Evolutionary conservation across 352 stramenopile species (phyloP), one percentile per base, ranked within the genome.

Genomic region (Globisporangium spinosum): DNA sequence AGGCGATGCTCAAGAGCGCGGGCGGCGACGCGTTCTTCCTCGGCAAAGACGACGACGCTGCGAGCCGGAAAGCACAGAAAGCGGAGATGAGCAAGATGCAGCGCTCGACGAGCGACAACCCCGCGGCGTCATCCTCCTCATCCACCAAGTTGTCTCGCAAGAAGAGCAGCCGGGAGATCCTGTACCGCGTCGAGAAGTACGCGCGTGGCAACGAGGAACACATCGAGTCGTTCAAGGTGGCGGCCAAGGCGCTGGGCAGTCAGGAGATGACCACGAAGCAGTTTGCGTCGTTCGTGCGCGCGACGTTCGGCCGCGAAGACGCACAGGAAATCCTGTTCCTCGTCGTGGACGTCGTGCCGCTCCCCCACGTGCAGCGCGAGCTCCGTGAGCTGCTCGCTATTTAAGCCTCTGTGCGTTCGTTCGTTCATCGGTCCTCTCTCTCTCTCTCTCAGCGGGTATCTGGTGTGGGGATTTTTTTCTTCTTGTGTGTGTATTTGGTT

Each of bases 241-340:
- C 80, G 15, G 85, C 85, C 5, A 89, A 90, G 54, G 79, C 80
- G 6, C 78, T 93, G 25, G 85, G 85, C 27, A 91, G 81, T 49
- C 74, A 89, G 63, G 80, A 91, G 34, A 91, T 93, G 83, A 83
- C 73, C 27, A 78, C 77, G 4, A 69, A 79, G 59, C 79, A 78
- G 29, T 93, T 93, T 63, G 80, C 89, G 12, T 60, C 73, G 43
- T 89, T 90, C 40, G 58, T 91, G 65, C 77, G 77, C 40, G 67
- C 73, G 43, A 89, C 79, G 9, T 90, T 91, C 61, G 80, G 80
- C 40, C 79, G 83, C 17, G 65, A 69, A n/a, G 73, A 82, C 65
- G 81, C 81, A 4, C 70, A 80, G 38, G 75, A 88, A n/a, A 72
- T 93, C 20, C 72, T 93, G 22, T 69, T 77, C n/a, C 69, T 93